Percentiles rank a stretch among this genome's conserved stretches.
phyloP scores from a whole-genome alignment of 2,329 filamentous ascomycete genomes.

The Colletotrichum sp. region DNA sequence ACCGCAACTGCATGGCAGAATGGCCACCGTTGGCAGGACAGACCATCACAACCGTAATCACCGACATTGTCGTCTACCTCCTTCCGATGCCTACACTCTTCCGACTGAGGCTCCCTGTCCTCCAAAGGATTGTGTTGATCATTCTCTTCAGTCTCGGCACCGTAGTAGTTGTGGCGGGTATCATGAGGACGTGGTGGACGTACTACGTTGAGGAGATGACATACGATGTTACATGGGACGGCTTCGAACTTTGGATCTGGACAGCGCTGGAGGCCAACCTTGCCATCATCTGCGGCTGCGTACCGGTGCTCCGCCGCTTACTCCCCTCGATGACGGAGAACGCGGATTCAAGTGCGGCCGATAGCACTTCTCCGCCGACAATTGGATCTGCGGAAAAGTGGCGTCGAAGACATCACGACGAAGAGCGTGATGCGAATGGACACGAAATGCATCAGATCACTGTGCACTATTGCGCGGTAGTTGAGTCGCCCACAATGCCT shows the following conservation, averaged over 20 bases:
- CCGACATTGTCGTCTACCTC: slow-evolving; percentile 40
- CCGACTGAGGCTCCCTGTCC: slow-evolving; percentile 32
- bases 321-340: not conserved
- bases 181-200: slow-evolving; percentile 41
- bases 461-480: not conserved
- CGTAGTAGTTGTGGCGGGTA: slow-evolving; percentile 40
- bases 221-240: slow-evolving; percentile 46
- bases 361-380: not conserved
- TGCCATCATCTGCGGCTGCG: slow-evolving; percentile 45
- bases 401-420: not conserved
- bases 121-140: slow-evolving; percentile 38
- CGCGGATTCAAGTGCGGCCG: not conserved
- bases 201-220: slow-evolving; percentile 30
- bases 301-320: not conserved
- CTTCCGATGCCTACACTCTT: slow-evolving; percentile 40
- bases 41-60: slow-evolving; percentile 33
- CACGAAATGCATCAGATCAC: not conserved
- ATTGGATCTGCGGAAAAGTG: not conserved
- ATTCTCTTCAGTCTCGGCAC: slow-evolving; percentile 40
- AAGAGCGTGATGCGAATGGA: not conserved
- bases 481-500: not conserved
- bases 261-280: slow-evolving; percentile 45
- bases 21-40: slow-evolving; percentile 31
- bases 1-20: slow-evolving; percentile 33
- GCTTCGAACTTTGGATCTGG: slow-evolving; percentile 46